phyloP scores from a whole-genome alignment of 805 yeast genomes.

The Cyberlindnera xishuangbannaensis region DNA sequence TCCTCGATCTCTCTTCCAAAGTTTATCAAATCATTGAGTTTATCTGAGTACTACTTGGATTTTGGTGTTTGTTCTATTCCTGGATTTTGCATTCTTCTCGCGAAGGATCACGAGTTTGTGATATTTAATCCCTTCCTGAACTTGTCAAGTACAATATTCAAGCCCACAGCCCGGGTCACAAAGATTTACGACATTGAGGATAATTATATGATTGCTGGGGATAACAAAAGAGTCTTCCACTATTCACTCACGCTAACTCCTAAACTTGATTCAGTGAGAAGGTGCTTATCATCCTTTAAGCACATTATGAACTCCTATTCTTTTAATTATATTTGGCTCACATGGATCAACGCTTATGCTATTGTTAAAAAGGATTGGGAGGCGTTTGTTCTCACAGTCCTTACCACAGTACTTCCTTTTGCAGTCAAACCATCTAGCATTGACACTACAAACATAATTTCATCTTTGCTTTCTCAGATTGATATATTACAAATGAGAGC shows the following conservation, averaged over 20 bases:
- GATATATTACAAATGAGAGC: constrained; percentile 16
- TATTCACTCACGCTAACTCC: constrained; percentile 41
- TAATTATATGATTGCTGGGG: constrained; percentile 16
- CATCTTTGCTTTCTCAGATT: constrained; percentile 10
- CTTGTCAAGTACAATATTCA: constrained; percentile 33
- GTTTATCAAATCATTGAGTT: constrained; percentile 28
- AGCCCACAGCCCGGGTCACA: constrained; percentile 3
- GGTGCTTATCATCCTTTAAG: constrained; percentile 44
- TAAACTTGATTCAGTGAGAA: constrained; percentile 34
- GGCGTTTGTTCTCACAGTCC: constrained; percentile 45
- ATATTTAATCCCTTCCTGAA: constrained; percentile 56
- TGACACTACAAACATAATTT: constrained; percentile 9
- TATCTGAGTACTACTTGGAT: constrained; percentile 33
- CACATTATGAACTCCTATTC: constrained; percentile 53
- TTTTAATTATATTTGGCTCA: constrained; percentile 51
- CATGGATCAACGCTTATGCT: constrained; percentile 54
- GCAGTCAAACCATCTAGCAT: constrained; percentile 23
- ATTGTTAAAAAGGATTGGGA: constrained; percentile 51
- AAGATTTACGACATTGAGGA: constrained; percentile 10
- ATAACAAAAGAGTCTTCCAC: constrained; percentile 15
- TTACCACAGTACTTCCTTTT: constrained; percentile 46
- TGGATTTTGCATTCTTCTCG: constrained; percentile 42
- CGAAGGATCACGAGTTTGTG: constrained; percentile 29
- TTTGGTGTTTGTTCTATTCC: constrained; percentile 29
- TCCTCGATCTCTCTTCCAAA: constrained; percentile 29